phyloP scores from a whole-genome alignment of 2,329 filamentous ascomycete genomes.

The Colletotrichum ledebouriae region DNA sequence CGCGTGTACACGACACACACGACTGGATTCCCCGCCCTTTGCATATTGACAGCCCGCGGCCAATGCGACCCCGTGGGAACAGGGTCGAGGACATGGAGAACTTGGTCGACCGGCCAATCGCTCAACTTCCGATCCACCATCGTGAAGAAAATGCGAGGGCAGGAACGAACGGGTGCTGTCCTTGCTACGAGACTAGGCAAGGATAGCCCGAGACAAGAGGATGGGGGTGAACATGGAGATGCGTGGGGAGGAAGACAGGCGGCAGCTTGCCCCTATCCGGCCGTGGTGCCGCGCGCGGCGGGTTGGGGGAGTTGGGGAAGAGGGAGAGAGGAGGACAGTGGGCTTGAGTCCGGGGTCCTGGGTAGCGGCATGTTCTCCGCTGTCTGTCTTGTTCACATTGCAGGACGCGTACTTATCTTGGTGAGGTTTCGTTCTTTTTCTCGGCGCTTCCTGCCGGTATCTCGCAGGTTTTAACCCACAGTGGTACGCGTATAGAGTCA shows the following conservation, averaged over 20 bases:
- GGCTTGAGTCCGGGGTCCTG: not conserved
- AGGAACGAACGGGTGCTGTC: conserved; percentile 6
- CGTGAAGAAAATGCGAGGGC: conserved; percentile 23
- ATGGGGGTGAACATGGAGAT: conserved; percentile 40
- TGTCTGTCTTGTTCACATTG: not conserved
- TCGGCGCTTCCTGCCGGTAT: not conserved
- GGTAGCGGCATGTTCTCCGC: conserved; percentile 12
- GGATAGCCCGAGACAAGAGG: conserved; percentile 24
- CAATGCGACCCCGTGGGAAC: conserved; percentile 38
- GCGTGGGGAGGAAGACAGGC: conserved; percentile 29
- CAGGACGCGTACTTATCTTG: not conserved
- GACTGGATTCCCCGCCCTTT: conserved; percentile 18
- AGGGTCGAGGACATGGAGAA: not conserved
- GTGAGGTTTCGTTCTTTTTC: not conserved
- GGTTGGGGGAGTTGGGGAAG: conserved; percentile 37
- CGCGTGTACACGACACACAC: not conserved
- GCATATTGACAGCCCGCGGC: conserved; percentile 28
- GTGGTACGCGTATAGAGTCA: conserved; percentile 14
- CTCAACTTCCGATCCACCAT: conserved; percentile 38
- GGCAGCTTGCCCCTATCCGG: conserved; percentile 34
- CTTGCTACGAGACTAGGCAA: conserved; percentile 25
- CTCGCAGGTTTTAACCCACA: conserved; percentile 27
- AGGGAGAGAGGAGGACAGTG: not conserved
- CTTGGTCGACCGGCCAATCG: conserved; percentile 24
- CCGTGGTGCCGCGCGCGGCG: conserved; percentile 19